These are phyloP conservation scores for Candida qinlingensis DNA, from an alignment of 805 yeast genomes.

Conservation along the genomic window DNA sequence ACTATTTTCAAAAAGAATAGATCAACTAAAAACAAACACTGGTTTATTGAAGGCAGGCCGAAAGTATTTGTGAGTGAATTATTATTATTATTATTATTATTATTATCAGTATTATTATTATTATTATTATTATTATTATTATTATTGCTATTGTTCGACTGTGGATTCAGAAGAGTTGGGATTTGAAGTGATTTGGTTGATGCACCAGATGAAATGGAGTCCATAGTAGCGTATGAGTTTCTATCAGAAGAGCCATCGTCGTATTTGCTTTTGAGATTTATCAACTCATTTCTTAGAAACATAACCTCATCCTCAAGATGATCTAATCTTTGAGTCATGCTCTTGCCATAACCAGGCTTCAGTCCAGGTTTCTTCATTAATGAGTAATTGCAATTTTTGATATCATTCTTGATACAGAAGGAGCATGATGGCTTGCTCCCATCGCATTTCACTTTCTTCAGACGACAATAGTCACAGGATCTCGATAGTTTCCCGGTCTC, in stretches of 20 bases:
- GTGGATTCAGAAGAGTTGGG: conserved; percentile 17
- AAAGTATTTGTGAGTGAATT: background rate
- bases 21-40: conserved; percentile 14
- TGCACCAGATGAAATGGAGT: conserved; percentile 3
- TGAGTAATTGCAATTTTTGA: conserved; percentile 13
- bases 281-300: conserved; percentile 6
- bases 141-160: background rate
- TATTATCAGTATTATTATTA: no score
- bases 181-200: conserved; percentile 11
- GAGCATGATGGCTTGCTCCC: conserved; percentile 18
- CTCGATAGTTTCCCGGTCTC: conserved; percentile 13
- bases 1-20: conserved; percentile 16
- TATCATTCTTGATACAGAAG: conserved; percentile 13
- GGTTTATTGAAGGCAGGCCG: conserved; percentile 14
- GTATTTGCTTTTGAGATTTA: background rate
- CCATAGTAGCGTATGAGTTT: background rate
- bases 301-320: conserved; percentile 13
- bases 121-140: no score
- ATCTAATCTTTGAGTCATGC: conserved; percentile 19
- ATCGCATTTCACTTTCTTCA: conserved; percentile 22
- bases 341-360: conserved; percentile 22
- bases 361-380: conserved; percentile 21
- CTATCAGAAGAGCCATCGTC: background rate
- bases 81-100: no score
- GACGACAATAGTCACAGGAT: conserved; percentile 20